phyloP scores from a whole-genome alignment of 441 rosid species.

The Sinapis alba region DNA sequence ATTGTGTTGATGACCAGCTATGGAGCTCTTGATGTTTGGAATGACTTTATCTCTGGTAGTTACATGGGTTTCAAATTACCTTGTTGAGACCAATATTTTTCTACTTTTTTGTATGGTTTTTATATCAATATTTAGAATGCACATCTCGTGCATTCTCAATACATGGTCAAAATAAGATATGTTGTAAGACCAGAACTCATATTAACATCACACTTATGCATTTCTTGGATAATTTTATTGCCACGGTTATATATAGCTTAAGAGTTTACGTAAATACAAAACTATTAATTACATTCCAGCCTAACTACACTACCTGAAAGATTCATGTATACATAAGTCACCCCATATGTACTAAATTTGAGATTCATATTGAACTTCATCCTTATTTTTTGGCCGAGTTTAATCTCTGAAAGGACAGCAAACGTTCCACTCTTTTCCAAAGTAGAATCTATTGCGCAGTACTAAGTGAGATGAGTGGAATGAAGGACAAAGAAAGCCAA shows the following conservation, averaged over 20 bases:
- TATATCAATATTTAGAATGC: conserved; percentile 11
- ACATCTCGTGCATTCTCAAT: conserved; percentile 44
- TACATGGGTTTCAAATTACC: conserved; percentile 72
- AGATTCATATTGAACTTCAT: no score
- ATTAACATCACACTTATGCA: background rate
- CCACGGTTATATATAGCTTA: background rate
- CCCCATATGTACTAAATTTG: no score
- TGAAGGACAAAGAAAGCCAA: no score
- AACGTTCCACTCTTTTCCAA: no score
- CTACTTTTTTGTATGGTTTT: background rate
- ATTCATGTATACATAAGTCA: background rate
- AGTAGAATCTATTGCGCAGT: no score
- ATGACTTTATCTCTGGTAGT: conserved; percentile 52
- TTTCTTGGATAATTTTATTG: background rate
- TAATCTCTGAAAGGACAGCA: no score
- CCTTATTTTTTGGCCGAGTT: no score
- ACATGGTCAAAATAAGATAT: conserved; percentile 1
- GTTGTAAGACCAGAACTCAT: background rate
- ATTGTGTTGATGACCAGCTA: conserved; percentile 68
- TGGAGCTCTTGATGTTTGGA: conserved; percentile 74
- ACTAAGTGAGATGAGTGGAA: no score
- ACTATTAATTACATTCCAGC: background rate
- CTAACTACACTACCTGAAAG: background rate
- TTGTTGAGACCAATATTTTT: conserved; percentile 39
- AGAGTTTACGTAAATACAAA: background rate